Base-by-base conservation (phyloP, 225 moss, liverwort and hornwort genomes). In the Pseudoscleropodium purum region DNA sequence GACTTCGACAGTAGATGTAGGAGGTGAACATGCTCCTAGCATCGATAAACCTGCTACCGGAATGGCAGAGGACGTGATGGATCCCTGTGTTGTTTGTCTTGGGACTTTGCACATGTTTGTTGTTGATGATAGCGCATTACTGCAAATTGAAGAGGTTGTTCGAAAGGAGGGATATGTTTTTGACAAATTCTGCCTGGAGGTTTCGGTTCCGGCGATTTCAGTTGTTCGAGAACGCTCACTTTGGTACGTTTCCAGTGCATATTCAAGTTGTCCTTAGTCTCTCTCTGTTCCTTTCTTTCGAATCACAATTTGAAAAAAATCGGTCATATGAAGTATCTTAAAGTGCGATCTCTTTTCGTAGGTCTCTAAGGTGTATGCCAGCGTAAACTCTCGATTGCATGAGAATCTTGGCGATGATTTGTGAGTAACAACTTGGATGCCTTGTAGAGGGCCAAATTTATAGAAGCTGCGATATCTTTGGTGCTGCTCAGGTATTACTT, bases 221-320 rank as follows among this genome's bases (percentile, higher is more conserved):
- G 93, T 97, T 77, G 95, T 99, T 76, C 95, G 99, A 89, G 99
- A 99, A 87, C 96, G 97, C 57, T 95, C 95, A 54, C 94, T 99
- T 77, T 99, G 99, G 99, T 99, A 96, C 21, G 37, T 88, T 51
- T 84, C 82, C 51, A 62, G 63, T 75, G 57, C 62, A 56, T 56
- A 36, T 60, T 87, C 29, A 78, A 87, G 67, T 85, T n/a, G 13
- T 75, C 15, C 43, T 66, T 69, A 43, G 66, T 86, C 47, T 60
- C 57, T 45, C 73, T 49, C 56, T 57, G 36, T 78, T 84, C 39
- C 25, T 65, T 76, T 77, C 85, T 81, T 70, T 84, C 5, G 34
- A 84, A 73, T 70, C 62, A 20, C n/a, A 30, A 56, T 77, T n/a
- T 66, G 80, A 72, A 73, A 84, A 62, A 65, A 56, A 72, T 70